Evolutionary conservation across 2,329 filamentous ascomycete species (phyloP).

Genomic region (Clarireedia homoeocarpa): DNA sequence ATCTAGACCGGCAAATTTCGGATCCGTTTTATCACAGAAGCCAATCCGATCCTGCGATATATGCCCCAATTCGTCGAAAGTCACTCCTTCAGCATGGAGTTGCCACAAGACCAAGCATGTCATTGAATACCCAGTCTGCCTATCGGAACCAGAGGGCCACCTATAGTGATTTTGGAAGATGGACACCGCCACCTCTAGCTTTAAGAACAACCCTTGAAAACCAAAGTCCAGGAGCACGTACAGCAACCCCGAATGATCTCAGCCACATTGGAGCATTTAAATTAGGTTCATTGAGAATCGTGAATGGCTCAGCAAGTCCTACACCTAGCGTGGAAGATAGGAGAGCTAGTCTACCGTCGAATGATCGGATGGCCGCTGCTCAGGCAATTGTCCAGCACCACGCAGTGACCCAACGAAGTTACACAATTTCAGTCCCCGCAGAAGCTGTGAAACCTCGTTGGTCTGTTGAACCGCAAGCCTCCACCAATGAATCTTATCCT

Average conservation of each 20-base stretch:
- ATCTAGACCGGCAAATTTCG: constrained; percentile 6
- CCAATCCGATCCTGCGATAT: constrained; percentile 20
- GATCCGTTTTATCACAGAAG: constrained; percentile 11
- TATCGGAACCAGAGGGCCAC: constrained; percentile 7
- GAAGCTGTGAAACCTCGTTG: constrained; percentile 17
- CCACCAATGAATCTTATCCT: neutral
- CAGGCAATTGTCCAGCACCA: constrained; percentile 9
- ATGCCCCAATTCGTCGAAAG: constrained; percentile 24
- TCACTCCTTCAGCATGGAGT: constrained; percentile 28
- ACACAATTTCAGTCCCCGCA: constrained; percentile 17
- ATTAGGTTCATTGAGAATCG: constrained; percentile 54
- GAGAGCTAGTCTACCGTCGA: constrained; percentile 9
- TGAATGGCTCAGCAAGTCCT: constrained; percentile 49
- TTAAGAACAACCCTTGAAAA: constrained; percentile 3
- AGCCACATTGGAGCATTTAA: constrained; percentile 54
- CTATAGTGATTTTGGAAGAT: constrained; percentile 3
- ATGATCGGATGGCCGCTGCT: neutral
- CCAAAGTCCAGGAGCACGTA: constrained; percentile 14
- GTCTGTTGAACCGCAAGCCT: constrained; percentile 8
- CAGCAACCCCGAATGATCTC: constrained; percentile 42
- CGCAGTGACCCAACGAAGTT: constrained; percentile 15
- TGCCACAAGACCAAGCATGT: constrained; percentile 23
- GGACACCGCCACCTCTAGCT: constrained; percentile 1
- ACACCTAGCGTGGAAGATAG: constrained; percentile 32
- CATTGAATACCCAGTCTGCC: neutral